phyloP scores from a whole-genome alignment of 2,329 filamentous ascomycete genomes.

The Claviceps capensis region DNA sequence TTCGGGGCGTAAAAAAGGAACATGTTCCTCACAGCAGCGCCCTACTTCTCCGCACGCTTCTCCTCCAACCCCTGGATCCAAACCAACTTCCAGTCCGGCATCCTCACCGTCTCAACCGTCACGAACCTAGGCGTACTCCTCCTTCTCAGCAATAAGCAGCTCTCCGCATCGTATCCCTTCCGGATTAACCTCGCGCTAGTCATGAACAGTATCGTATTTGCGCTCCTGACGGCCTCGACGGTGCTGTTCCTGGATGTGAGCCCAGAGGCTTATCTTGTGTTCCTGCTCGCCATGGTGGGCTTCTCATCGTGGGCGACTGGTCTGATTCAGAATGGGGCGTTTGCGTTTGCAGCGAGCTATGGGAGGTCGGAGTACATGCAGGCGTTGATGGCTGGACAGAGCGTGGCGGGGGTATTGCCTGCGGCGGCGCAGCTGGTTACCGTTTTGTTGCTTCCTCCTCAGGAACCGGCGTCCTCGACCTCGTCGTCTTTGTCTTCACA shows the following conservation, averaged over 20 bases:
- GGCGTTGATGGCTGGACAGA: slow-evolving; percentile 91
- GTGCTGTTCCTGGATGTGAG: slow-evolving; percentile 48
- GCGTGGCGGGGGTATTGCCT: slow-evolving; percentile 79
- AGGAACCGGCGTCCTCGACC: slow-evolving; percentile 11
- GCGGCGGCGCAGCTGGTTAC: slow-evolving; percentile 76
- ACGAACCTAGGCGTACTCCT: slow-evolving; percentile 69
- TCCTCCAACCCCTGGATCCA: slow-evolving; percentile 54
- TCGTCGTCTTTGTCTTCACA: not conserved
- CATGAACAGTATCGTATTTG: slow-evolving; percentile 66
- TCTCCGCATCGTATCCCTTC: slow-evolving; percentile 71
- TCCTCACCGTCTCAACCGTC: slow-evolving; percentile 73
- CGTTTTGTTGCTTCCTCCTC: slow-evolving; percentile 46
- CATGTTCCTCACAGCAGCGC: slow-evolving; percentile 92
- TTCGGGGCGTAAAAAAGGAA: slow-evolving; percentile 43
- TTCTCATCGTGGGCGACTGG: slow-evolving; percentile 68
- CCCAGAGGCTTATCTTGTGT: slow-evolving; percentile 58
- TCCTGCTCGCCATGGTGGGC: slow-evolving; percentile 72
- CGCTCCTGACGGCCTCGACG: slow-evolving; percentile 69
- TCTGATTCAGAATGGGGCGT: slow-evolving; percentile 84
- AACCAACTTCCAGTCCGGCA: slow-evolving; percentile 76
- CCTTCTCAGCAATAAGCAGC: slow-evolving; percentile 66
- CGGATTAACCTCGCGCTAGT: slow-evolving; percentile 67
- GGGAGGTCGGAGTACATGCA: slow-evolving; percentile 82
- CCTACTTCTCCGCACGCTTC: slow-evolving; percentile 84
- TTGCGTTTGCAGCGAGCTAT: slow-evolving; percentile 81